Percentiles rank a stretch among this genome's conserved stretches.
These are phyloP conservation scores for Exserohilum rostratum DNA, from an alignment of 2,329 filamentous ascomycete genomes.

Conservation along the genomic window DNA sequence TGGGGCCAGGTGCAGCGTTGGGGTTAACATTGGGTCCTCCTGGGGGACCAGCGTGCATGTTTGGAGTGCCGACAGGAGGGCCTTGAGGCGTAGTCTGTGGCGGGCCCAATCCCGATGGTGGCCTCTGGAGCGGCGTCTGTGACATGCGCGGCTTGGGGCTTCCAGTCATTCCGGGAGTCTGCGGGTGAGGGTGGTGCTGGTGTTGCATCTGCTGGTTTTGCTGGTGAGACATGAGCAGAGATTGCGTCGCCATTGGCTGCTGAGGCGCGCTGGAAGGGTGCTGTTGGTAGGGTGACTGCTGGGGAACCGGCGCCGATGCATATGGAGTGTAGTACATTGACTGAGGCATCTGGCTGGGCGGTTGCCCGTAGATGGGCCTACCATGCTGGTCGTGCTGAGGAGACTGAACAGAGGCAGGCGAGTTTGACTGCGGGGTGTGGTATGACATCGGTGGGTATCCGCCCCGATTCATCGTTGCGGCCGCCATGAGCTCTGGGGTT, in stretches of 20 bases:
- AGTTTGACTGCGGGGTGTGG: slow-evolving; percentile 93
- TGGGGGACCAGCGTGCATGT: slow-evolving; percentile 49
- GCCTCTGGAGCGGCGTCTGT: slow-evolving; percentile 62
- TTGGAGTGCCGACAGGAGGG: slow-evolving; percentile 49
- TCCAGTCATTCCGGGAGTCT: slow-evolving; percentile 66
- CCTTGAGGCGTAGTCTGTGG: slow-evolving; percentile 49
- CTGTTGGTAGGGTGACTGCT: slow-evolving; percentile 63
- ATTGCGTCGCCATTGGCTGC: slow-evolving; percentile 57
- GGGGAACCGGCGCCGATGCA: slow-evolving; percentile 54
- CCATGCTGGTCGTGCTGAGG: slow-evolving; percentile 88
- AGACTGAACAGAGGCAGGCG: slow-evolving; percentile 89
- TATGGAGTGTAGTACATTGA: slow-evolving; percentile 77
- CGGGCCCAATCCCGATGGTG: slow-evolving; percentile 55
- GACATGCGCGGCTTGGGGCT: slow-evolving; percentile 61
- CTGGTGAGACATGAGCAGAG: slow-evolving; percentile 61
- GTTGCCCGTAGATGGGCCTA: slow-evolving; percentile 82
- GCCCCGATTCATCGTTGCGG: slow-evolving; percentile 68
- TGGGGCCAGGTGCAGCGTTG: slow-evolving; percentile 92
- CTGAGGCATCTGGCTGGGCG: slow-evolving; percentile 77
- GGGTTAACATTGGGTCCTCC: slow-evolving; percentile 70
- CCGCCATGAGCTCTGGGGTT: slow-evolving; percentile 72
- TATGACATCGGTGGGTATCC: slow-evolving; percentile 83
- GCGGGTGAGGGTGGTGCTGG: slow-evolving; percentile 52
- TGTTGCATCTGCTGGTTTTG: slow-evolving; percentile 50
- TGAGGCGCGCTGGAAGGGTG: slow-evolving; percentile 63